phyloP scores from a whole-genome alignment of 2,329 filamentous ascomycete species.

The Aureobasidium sp. region DNA sequence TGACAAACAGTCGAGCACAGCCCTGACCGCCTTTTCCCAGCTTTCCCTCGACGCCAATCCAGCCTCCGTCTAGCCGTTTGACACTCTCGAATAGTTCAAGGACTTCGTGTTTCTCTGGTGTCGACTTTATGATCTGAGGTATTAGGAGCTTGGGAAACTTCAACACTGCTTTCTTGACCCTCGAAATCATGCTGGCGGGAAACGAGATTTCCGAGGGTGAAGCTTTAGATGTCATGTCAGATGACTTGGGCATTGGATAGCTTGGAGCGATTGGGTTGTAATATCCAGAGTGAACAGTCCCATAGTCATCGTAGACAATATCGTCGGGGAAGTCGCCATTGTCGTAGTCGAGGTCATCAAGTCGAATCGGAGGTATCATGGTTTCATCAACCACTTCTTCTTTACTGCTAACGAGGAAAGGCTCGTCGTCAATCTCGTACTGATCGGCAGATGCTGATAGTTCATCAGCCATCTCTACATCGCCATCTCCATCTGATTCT shows the following conservation, averaged over 20 bases:
- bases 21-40: conserved; percentile 3
- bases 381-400: not conserved
- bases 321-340: not conserved
- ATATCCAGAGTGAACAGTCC: not conserved
- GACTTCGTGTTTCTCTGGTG: not conserved
- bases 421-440: not conserved
- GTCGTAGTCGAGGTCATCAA: not conserved
- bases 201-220: too few relatives aligned
- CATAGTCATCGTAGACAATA: not conserved
- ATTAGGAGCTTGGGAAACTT: not conserved
- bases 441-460: not conserved
- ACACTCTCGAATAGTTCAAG: not conserved
- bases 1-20: conserved; percentile 5
- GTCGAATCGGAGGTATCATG: not conserved
- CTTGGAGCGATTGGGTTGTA: not conserved
- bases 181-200: too few relatives aligned
- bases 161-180: not conserved
- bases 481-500: not conserved
- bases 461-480: not conserved
- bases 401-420: not conserved
- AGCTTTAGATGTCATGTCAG: too few relatives aligned
- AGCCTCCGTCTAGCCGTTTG: not conserved
- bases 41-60: not conserved
- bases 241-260: not conserved
- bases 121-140: not conserved